These are phyloP conservation scores for Pneumocystis carinii DNA, from an alignment of 1,139 yeast genomes.

Conservation along the genomic window DNA sequence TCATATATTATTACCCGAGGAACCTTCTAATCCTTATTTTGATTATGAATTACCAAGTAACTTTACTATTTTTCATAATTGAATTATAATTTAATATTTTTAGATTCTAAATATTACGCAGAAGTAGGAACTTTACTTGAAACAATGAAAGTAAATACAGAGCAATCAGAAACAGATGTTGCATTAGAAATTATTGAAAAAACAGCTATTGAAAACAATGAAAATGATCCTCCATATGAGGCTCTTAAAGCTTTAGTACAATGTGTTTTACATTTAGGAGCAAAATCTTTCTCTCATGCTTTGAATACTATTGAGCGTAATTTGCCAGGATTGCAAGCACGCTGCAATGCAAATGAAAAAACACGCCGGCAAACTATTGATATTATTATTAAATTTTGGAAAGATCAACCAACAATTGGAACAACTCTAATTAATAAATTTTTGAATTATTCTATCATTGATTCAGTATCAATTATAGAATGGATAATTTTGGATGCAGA, in stretches of 20 bases:
- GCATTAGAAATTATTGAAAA: conserved; percentile 26
- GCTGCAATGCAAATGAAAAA: conserved; percentile 29
- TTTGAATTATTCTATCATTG: conserved; percentile 29
- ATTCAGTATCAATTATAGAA: conserved; percentile 14
- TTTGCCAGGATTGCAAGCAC: conserved; percentile 35
- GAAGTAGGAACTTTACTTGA: conserved; percentile 20
- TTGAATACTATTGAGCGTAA: conserved; percentile 52
- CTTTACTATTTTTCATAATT: conserved; percentile 14
- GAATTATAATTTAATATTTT: conserved; percentile 1
- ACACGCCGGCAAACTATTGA: conserved; percentile 24
- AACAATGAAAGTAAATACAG: conserved; percentile 19
- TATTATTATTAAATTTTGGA: conserved; percentile 33
- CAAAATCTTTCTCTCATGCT: conserved; percentile 79
- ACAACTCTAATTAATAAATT: conserved; percentile 36
- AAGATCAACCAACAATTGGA: conserved; percentile 38
- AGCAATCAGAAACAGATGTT: conserved; percentile 22
- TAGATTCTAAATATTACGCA: conserved; percentile 13
- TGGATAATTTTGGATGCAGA: conserved; percentile 14
- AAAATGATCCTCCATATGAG: conserved; percentile 9
- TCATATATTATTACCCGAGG: conserved; percentile 36
- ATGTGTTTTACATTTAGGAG: conserved; percentile 67
- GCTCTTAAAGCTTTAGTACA: conserved; percentile 45
- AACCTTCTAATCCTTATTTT: conserved; percentile 32
- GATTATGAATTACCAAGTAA: conserved; percentile 23
- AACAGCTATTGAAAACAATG: conserved; percentile 14